These are phyloP conservation scores for Dactylonectria estremocensis DNA, from an alignment of 2,329 filamentous ascomycete genomes.

Conservation along the genomic window DNA sequence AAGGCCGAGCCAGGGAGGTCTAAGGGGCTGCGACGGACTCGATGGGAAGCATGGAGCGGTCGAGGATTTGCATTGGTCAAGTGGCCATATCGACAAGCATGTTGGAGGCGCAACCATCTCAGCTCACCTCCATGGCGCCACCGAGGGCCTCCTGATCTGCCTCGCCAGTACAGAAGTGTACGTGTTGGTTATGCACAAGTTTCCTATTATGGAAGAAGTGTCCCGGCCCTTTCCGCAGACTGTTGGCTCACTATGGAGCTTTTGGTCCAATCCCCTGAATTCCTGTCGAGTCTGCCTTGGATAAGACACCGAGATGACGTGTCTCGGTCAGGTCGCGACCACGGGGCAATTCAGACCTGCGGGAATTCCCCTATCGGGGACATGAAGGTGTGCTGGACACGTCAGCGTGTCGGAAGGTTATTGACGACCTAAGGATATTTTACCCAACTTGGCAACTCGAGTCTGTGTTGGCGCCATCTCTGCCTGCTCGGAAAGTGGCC, in stretches of 20 bases:
- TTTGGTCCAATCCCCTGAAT: slow-evolving; percentile 1
- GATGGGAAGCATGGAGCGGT: slow-evolving; percentile 2
- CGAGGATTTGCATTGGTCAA: slow-evolving; percentile 4
- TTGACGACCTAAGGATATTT: slow-evolving; percentile 3
- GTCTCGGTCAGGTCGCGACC: not conserved
- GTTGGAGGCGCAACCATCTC: not conserved
- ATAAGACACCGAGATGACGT: not conserved
- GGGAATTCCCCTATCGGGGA: slow-evolving; percentile 3
- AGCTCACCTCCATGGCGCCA: not conserved
- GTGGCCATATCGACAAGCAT: slow-evolving; percentile 3
- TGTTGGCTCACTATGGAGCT: not conserved
- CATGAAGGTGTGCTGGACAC: not conserved
- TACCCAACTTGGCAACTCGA: slow-evolving; percentile 2
- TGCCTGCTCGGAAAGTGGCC: slow-evolving; percentile 8
- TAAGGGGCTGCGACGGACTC: not conserved
- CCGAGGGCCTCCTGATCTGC: not conserved
- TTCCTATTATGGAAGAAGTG: slow-evolving; percentile 7
- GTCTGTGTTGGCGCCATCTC: not conserved
- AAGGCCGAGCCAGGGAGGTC: slow-evolving; percentile 4
- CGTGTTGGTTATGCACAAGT: not conserved
- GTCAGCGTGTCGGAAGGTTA: not conserved
- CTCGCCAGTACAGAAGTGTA: slow-evolving; percentile 8
- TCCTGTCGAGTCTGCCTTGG: not conserved
- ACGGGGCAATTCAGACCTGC: not conserved
- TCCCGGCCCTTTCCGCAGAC: not conserved